phyloP scores from a whole-genome alignment of 345 rosid genomes.

The Kernera saxatilis region DNA sequence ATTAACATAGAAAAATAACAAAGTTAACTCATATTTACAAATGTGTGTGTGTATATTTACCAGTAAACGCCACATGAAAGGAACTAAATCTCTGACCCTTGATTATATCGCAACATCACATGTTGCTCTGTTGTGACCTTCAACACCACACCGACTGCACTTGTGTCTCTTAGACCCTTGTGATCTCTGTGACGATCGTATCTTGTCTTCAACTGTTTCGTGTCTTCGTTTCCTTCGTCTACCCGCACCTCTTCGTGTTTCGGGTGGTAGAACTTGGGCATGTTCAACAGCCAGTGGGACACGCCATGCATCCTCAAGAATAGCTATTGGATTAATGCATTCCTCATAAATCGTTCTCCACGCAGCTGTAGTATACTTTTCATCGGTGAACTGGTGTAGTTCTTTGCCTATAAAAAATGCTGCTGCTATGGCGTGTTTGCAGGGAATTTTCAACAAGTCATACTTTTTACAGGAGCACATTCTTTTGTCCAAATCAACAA shows the following conservation, averaged over 20 bases:
- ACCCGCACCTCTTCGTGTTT: not conserved
- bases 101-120: too few species aligned
- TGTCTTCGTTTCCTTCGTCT: too few species aligned
- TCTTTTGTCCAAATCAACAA: not conserved
- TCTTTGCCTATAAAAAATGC: not conserved
- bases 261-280: not conserved
- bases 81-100: slow-evolving; percentile 61
- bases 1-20: too few species aligned
- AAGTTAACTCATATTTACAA: too few species aligned
- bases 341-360: too few species aligned
- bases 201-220: too few species aligned
- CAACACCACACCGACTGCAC: too few species aligned
- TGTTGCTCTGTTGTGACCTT: too few species aligned
- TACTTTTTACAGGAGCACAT: not conserved
- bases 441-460: not conserved
- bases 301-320: not conserved
- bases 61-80: slow-evolving; percentile 81
- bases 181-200: too few species aligned
- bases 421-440: not conserved
- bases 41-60: slow-evolving; percentile 34
- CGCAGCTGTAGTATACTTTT: not conserved
- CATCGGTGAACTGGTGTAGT: not conserved
- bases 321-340: not conserved
- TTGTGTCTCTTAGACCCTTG: too few species aligned
- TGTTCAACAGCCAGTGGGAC: not conserved